Evolutionary conservation across 2,329 filamentous ascomycete species (phyloP).

Genomic region (Cercospora berteroae): DNA sequence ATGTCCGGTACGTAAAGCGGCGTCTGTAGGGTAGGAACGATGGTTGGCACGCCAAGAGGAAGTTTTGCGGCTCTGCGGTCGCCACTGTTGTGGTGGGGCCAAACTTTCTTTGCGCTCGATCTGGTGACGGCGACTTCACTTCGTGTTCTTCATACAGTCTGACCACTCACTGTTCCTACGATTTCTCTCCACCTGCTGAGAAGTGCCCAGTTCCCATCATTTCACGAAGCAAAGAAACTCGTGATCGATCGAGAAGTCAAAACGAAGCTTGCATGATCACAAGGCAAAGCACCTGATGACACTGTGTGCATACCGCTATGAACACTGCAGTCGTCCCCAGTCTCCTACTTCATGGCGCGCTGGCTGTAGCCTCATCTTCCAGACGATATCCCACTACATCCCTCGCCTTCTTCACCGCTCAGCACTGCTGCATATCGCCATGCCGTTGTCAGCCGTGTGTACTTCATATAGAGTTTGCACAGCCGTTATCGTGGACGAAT

Average conservation of each 20-base stretch:
- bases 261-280: not conserved
- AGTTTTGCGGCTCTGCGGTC: not conserved
- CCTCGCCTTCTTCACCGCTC: conserved; percentile 5
- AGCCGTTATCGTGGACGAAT: not conserved
- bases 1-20: not conserved
- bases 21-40: not conserved
- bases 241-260: not conserved
- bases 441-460: conserved; percentile 4
- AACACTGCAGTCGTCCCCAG: not conserved
- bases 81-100: not conserved
- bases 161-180: not conserved
- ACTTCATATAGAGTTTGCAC: not conserved
- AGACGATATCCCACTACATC: conserved; percentile 8
- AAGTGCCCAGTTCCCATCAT: not conserved
- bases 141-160: not conserved
- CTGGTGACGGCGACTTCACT: not conserved
- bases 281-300: not conserved
- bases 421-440: not conserved
- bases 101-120: not conserved
- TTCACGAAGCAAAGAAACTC: not conserved
- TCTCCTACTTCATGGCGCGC: not conserved
- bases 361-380: not conserved
- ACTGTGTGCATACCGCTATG: not conserved
- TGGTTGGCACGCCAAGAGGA: not conserved
- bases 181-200: not conserved